Base-by-base conservation (phyloP, 345 rosid genomes). In the Eucalyptus sp. region DNA sequence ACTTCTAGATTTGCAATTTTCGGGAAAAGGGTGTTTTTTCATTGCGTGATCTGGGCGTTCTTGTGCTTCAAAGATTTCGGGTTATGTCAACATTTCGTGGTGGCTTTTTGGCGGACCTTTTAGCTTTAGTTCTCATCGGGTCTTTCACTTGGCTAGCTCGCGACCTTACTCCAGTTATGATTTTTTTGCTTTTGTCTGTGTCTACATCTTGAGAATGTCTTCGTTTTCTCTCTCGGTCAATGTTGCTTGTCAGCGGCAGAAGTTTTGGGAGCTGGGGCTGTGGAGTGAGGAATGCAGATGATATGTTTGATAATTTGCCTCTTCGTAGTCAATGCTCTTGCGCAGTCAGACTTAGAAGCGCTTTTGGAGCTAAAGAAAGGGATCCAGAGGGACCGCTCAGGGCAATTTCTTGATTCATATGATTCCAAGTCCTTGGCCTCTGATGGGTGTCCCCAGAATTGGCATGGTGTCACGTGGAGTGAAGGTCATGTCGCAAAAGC, bases 331-430 rank as follows among this genome's bases (percentile, higher is more conserved):
- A 89, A 52, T 89, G 93, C 92, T 88, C 89, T 93, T 27, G 96
- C 94, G 87, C 93, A 93, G 80, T 92, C 96, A n/a, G 99, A 97
- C 88, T 93, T 92, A 90, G 95, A 95, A 86, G 95, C 96, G 80
- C 98, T 97, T 68, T 88, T 97, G 79, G 95, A 94, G 92, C 94
- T 97, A 10, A 95, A 94, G 92, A 95, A 94, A 89, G 98, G 96
- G 29, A 87, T 97, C 80, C 91, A 88, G 80, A 88, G 89, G 68
- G 97, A 93, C 94, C 94, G 96, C 88, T 92, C 96, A 16, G 96
- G 95, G 62, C 86, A 91, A 90, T 80, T 93, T 88, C 88, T 94
- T 89, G 91, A 86, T 89, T 96, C 99, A 52, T 97, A 98, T 98
- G 92, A 94, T 66, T 90, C 95, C 46, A 95, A 93, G 87, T 90